Percentiles rank a stretch among this genome's conserved stretches.
Evolutionary conservation across 1,139 yeast species (phyloP).

Genomic region (Lipomyces yarrowii): DNA sequence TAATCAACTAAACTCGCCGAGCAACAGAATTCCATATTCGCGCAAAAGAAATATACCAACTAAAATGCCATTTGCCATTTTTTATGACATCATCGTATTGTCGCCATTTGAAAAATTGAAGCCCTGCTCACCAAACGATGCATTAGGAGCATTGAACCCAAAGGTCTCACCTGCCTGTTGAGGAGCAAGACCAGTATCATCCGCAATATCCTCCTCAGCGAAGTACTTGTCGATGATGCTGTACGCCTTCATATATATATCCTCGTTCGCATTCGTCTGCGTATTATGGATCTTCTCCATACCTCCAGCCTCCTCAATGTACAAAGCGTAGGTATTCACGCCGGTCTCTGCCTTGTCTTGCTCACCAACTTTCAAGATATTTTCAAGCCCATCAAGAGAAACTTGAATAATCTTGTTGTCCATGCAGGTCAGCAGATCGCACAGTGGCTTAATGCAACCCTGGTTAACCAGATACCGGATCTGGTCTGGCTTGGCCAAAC

Average conservation of each 20-base stretch:
- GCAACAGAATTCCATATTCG: background rate
- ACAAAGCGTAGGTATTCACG: conserved; percentile 84
- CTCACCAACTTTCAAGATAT: conserved; percentile 92
- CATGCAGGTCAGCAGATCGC: conserved; percentile 85
- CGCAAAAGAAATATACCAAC: background rate
- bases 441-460: conserved; percentile 96
- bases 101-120: conserved; percentile 23
- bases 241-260: conserved; percentile 89
- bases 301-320: conserved; percentile 97
- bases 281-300: conserved; percentile 95
- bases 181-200: conserved; percentile 75
- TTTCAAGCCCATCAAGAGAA: conserved; percentile 91
- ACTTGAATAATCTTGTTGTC: conserved; percentile 94
- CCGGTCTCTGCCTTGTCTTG: conserved; percentile 80
- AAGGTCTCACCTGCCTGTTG: conserved; percentile 76
- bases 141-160: conserved; percentile 62
- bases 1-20: background rate
- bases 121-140: conserved; percentile 14
- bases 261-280: conserved; percentile 88
- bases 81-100: background rate
- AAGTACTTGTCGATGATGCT: conserved; percentile 88
- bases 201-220: conserved; percentile 75
- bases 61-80: background rate
- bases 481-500: conserved; percentile 87
- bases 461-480: conserved; percentile 88